Evolutionary conservation across 78 protist species (phyloP).

Genomic region (Mastigamoeba balamuthi): DNA sequence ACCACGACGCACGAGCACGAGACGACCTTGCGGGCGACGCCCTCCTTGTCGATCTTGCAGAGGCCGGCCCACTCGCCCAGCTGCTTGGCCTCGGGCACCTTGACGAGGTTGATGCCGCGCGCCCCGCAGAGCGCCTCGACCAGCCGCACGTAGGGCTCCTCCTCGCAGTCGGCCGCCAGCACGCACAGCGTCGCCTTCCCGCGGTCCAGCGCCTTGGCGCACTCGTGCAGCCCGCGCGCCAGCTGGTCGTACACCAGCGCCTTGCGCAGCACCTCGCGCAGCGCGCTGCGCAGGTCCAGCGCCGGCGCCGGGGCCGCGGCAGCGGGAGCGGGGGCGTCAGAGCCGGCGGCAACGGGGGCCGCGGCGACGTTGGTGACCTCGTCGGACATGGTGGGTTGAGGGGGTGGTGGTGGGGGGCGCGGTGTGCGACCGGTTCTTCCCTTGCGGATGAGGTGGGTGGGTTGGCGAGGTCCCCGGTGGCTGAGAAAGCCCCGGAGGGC

Average conservation of each 20-base stretch:
- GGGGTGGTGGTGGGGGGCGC: too few relatives aligned
- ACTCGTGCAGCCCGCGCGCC: constrained; percentile 89
- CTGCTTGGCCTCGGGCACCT: constrained; percentile 68
- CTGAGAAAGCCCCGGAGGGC: too few relatives aligned
- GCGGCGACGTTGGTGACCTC: too few relatives aligned
- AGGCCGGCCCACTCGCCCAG: constrained; percentile 96
- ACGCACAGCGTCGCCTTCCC: constrained; percentile 77
- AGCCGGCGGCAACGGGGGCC: too few relatives aligned
- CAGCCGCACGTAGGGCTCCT: constrained; percentile 72
- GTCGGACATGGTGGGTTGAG: too few relatives aligned
- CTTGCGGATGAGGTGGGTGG: too few relatives aligned
- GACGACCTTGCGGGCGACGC: constrained; percentile 88
- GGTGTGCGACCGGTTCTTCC: too few relatives aligned
- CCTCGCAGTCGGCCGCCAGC: constrained; percentile 77
- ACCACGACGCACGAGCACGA: constrained; percentile 82
- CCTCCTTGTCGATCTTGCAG: constrained; percentile 89
- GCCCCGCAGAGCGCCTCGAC: constrained; percentile 87
- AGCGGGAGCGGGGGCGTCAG: too few relatives aligned
- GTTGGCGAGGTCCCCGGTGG: too few relatives aligned
- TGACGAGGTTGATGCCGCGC: constrained; percentile 70
- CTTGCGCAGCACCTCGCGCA: constrained; percentile 72
- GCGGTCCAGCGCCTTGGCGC: constrained; percentile 76
- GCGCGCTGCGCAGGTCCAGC: too few relatives aligned
- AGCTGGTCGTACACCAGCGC: constrained; percentile 73
- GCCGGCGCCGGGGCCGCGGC: too few relatives aligned